Evolutionary conservation across 176 grass and related monocot genomes (phyloP), one percentile per base, ranked within the genome.

Genomic region (Cenchrus purpureus): DNA sequence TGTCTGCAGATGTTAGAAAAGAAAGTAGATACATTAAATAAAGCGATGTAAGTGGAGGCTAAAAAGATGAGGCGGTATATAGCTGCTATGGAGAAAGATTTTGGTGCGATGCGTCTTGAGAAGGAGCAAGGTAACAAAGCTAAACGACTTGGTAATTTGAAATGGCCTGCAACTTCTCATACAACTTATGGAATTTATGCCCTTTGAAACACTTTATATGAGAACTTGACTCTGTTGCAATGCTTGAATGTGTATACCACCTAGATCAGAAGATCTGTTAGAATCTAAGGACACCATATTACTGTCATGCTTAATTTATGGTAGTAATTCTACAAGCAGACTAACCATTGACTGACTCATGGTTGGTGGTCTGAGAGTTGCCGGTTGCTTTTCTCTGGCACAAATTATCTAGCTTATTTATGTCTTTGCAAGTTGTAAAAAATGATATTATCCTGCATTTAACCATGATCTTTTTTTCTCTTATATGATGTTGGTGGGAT

Each of bases 41-140:
- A 98, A 91, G 91, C 92, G 78, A 98, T 95, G 92, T 92, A 93
- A 57, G 95, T 95, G 85, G 95, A 98, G 73, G 95, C 92, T 67
- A 97, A 97, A 89, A 93, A 91, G 83, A 97, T 95, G 95, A 95
- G 92, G 88, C 82, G 91, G 71, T 92, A 98, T 74, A 89, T 98
- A 44, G 82, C 85, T 70, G 85, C 83, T 68, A 93, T 98, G 95
- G 92, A 95, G 82, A 98, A 95, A 79, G 91, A 98, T 83, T 89
- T 98, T 86, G 80, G 89, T 83, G 91, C 92, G 4, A 91, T 98
- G 52, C 85, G 95, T 46, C 88, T 88, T 2, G 91, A 92, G 20
- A 93, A 98, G 72, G 93, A 98, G 63, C 89, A 91, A 78, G 95
- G 94, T 79, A 92, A 44, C 79, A 97, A 89, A 73, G 37, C 88